Base-by-base conservation (phyloP, 345 rosid genomes). In the Clausena lansium region DNA sequence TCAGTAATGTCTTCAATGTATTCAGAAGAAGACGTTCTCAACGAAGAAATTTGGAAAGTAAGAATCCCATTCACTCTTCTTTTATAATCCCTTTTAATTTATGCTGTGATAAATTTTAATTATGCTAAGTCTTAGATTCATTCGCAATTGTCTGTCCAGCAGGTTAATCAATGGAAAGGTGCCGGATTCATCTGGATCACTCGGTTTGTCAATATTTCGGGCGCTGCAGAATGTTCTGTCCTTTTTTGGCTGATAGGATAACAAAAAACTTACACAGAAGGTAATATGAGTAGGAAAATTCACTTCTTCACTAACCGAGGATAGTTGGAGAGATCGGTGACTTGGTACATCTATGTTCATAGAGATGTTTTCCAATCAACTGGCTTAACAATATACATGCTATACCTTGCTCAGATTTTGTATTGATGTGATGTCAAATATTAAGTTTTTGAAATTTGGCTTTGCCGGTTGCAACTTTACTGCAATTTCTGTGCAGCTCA, bases 1-100 rank as follows among this genome's bases (percentile, higher is more conserved):
- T 86, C 2, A 77, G 84, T 72, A 65, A 55, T 38, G 54, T 80
- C 73, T 73, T 88, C 73, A 69, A 57, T 35, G 71, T 80, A 69
- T 73, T 88, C 41, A 74, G 77, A 58, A 76, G 77, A 41, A 28
- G 4, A n/a, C 14, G 4, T 4, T 6, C 3, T n/a, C 27, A 58
- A 9, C 74, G 10, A 36, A 63, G 45, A 50, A 38, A 63, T 41
- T 15, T 36, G 45, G 58, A 11, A 77, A 62, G 87, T 84, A 78
- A 80, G 77, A 30, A 45, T 68, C n/a, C 30, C 30, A 25, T 20
- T 35, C 4, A 6, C 4, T 14, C 7, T 27, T 30, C 9, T 9
- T 15, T 35, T 25, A 30, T 1, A 61, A 24, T 33, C 41, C 50
- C 47, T 50, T 10, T 41, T n/a, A n/a, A n/a, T n/a, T n/a, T 32